Conservation (phyloP, 371 early-diverging fungal genomes). For the Gilbertella persicaria region DNA sequence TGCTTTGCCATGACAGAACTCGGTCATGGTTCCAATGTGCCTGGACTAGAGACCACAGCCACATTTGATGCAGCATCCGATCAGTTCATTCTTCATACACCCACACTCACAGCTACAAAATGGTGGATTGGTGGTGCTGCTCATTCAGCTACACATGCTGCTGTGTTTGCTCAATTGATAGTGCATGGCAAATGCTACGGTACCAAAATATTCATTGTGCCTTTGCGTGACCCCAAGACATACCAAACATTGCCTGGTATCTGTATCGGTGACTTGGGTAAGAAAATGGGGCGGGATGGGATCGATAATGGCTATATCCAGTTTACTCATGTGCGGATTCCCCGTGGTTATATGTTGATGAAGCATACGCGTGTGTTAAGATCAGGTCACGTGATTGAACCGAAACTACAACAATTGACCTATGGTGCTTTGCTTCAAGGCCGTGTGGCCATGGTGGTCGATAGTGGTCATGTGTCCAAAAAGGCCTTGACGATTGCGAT, state of each 20-base stretch:
- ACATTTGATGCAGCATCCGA: constrained; percentile 84
- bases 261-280: constrained; percentile 72
- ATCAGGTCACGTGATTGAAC: constrained; percentile 73
- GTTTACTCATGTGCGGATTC: constrained; percentile 81
- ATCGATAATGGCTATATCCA: constrained; percentile 88
- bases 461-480: constrained; percentile 86
- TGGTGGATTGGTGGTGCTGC: constrained; percentile 98
- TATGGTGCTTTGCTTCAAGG: constrained; percentile 90
- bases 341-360: constrained; percentile 84
- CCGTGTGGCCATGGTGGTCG: constrained; percentile 89
- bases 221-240: constrained; percentile 61
- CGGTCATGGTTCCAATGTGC: constrained; percentile 89
- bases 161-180: constrained; percentile 80
- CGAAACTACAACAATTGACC: constrained; percentile 61
- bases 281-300: constrained; percentile 82
- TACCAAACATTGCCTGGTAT: constrained; percentile 61
- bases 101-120: constrained; percentile 86
- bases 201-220: constrained; percentile 78
- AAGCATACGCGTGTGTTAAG: constrained; percentile 91
- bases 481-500: constrained; percentile 90
- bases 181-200: constrained; percentile 80
- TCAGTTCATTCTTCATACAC: constrained; percentile 90
- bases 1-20: constrained; percentile 94
- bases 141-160: constrained; percentile 81
- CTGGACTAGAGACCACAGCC: constrained; percentile 92